These are phyloP conservation scores for Platanthera zijinensis DNA, from an alignment of 106 monocot species.

Conservation along the genomic window DNA sequence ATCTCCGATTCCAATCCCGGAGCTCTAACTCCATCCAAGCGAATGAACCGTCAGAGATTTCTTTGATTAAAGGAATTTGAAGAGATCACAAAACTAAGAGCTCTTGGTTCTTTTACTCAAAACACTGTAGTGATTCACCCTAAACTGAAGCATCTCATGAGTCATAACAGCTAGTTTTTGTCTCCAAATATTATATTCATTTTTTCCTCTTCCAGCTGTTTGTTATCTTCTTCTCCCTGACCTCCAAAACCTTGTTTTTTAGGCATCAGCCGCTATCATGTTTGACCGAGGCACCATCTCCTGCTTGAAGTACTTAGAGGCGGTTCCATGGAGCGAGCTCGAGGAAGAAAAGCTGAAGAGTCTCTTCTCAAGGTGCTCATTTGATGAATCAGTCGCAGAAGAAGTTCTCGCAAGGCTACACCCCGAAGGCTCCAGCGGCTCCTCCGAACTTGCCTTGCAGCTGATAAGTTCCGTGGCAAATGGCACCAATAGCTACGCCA, in stretches of 20 bases:
- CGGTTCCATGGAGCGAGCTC: constrained; percentile 77
- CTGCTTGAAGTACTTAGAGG: constrained; percentile 80
- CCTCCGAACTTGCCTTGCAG: constrained; percentile 34
- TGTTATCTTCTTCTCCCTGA: neutral
- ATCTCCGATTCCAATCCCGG: too few species aligned
- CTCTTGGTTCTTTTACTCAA: too few species aligned
- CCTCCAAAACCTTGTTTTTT: constrained; percentile 7
- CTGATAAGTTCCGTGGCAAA: constrained; percentile 66
- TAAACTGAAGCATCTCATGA: too few species aligned
- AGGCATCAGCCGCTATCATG: constrained; percentile 71
- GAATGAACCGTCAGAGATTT: too few species aligned
- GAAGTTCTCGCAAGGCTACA: constrained; percentile 57
- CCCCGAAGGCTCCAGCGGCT: constrained; percentile 18
- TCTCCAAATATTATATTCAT: neutral
- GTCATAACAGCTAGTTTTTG: neutral
- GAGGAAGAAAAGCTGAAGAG: constrained; percentile 76
- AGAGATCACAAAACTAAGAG: too few species aligned
- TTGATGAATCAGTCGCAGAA: constrained; percentile 28
- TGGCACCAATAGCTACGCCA: constrained; percentile 41
- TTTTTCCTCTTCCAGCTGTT: neutral
- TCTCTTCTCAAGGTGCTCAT: constrained; percentile 33
- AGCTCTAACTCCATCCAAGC: too few species aligned
- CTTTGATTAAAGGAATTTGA: too few species aligned
- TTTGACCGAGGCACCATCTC: constrained; percentile 59
- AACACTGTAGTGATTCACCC: too few species aligned